Percentiles rank a stretch among this genome's conserved stretches.
phyloP scores from a whole-genome alignment of 192 early-diverging fungal species.

The Umbelopsis isabellina region DNA sequence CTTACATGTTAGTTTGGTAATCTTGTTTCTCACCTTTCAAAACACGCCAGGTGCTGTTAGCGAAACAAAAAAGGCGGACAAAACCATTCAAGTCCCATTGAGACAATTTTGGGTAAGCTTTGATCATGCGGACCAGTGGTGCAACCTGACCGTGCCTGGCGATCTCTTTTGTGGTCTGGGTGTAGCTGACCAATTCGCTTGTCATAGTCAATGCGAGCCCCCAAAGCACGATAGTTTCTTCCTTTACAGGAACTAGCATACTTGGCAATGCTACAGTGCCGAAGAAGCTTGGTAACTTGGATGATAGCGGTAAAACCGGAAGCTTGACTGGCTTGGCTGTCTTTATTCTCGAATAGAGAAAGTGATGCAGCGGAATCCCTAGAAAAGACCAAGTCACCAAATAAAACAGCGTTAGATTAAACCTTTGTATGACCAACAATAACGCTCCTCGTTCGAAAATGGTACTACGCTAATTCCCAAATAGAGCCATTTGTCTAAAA shows the following conservation, averaged over 20 bases:
- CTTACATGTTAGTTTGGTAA: slow-evolving; percentile 15
- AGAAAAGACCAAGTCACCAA: neutral
- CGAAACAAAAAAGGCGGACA: slow-evolving; percentile 15
- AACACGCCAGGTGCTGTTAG: neutral
- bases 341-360: slow-evolving; percentile 9
- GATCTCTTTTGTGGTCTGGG: slow-evolving; percentile 14
- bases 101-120: slow-evolving; percentile 17
- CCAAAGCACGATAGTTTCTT: slow-evolving; percentile 24
- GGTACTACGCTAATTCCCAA: neutral
- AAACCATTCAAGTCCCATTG: slow-evolving; percentile 18
- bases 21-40: neutral
- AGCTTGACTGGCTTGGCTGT: slow-evolving; percentile 15
- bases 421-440: slow-evolving; percentile 22
- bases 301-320: slow-evolving; percentile 9
- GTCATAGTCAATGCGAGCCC: slow-evolving; percentile 40
- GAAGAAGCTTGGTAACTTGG: slow-evolving; percentile 9
- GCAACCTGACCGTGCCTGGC: slow-evolving; percentile 21
- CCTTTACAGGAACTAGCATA: slow-evolving; percentile 24
- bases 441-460: neutral
- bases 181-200: slow-evolving; percentile 26
- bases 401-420: slow-evolving; percentile 13
- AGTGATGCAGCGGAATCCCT: slow-evolving; percentile 39
- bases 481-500: neutral
- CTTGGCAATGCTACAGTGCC: slow-evolving; percentile 33
- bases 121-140: slow-evolving; percentile 21